Base-by-base conservation (phyloP, 202 grass and related monocot genomes). In the Brachypodium distachyon region DNA sequence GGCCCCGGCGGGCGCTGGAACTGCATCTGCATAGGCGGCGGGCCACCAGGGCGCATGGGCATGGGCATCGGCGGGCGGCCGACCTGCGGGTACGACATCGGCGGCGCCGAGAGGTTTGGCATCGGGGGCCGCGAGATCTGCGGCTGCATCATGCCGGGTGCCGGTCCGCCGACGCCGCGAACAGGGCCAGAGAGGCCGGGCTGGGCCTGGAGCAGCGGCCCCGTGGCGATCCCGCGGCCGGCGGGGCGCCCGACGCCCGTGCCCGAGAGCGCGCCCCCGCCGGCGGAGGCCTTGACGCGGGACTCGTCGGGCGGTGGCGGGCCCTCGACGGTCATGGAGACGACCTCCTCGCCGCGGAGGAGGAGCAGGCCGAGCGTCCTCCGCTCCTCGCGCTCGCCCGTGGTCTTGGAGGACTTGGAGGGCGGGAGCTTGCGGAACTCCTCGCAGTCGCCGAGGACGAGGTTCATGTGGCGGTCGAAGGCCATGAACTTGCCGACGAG, bases 391-490 rank as follows among this genome's bases (percentile, higher is more conserved):
- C 91, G 96, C 67, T 95, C 89, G 44, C 83, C 84, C 3, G 83
- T 78, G 50, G 87, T 84, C 77, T 91, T 88, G 61, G 85, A 71
- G 27, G 87, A 90, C 67, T 95, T 98, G 58, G 86, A 83, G 4
- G 94, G 94, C 10, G 92, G 96, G 0, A 90, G 89, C 80, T 83
- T 90, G 80, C 96, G 96, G 83, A 98, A 98, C 91, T 98, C 91
- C 91, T 98, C 96, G 74, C 96, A 98, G 73, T 98, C 96, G 61
- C 96, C 89, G 79, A 98, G 87, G 73, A 98, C 95, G 40, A 98
- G 87, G 89, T 98, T 98, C 89, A 98, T 94, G 87, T 98, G 95
- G 55, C 95, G 91, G 74, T 98, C 95, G 95, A 98, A 98, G 53
- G 95, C 95, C 91, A 98, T 98, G 91, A 95, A 98, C 87, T 98